Conservation (phyloP, 78 protist genomes). For the Chrysochromulina tobinii region DNA sequence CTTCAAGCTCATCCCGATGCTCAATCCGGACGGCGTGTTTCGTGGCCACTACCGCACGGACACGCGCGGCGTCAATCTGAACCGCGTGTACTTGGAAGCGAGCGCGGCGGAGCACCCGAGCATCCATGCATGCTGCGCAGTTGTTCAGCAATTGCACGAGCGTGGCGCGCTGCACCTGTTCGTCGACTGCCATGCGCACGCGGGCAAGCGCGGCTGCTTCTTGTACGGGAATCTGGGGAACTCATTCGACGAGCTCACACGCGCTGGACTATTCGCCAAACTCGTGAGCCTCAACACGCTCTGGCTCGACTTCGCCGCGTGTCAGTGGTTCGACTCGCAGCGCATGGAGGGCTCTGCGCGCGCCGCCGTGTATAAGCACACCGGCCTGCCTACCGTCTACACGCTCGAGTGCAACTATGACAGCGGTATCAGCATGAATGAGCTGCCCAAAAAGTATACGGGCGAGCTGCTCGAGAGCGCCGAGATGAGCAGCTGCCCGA, state of each 20-base stretch:
- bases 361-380: neutral
- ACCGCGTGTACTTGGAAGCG: neutral
- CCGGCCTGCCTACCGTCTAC: conserved; percentile 18
- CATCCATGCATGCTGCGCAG: neutral
- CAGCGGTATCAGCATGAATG: neutral
- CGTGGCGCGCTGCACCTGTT: neutral
- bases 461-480: no score
- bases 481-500: no score
- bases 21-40: conserved; percentile 64
- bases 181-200: conserved; percentile 30
- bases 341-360: conserved; percentile 23
- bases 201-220: conserved; percentile 27
- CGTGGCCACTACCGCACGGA: conserved; percentile 45
- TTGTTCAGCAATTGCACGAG: neutral
- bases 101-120: neutral
- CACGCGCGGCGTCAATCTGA: conserved; percentile 45
- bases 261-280: conserved; percentile 11
- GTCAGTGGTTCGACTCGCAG: neutral
- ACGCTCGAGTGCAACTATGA: conserved; percentile 44
- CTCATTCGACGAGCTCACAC: neutral
- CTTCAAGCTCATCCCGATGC: conserved; percentile 44
- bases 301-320: conserved; percentile 23
- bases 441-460: no score
- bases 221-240: neutral
- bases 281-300: conserved; percentile 29